A percentile compares a stretch with the other conserved stretches of the same genome.
Conservation (phyloP, 1,284 basidiomycete genomes). For the Boletus semigastroideus region DNA sequence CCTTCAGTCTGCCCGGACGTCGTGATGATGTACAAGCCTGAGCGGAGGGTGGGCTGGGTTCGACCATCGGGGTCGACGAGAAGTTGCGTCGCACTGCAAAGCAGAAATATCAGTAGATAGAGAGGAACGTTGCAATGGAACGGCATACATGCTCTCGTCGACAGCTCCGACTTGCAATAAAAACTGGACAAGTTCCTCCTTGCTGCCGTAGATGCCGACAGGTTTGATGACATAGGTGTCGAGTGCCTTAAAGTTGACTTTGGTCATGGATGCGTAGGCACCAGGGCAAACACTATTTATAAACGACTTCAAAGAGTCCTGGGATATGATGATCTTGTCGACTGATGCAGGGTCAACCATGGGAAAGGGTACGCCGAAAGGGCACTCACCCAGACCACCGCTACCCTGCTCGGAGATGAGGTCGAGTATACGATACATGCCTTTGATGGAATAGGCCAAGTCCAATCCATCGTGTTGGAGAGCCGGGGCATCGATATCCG, state of each 20-base stretch:
- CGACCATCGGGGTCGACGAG: constrained; percentile 20
- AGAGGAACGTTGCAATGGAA: accelerated
- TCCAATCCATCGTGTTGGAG: constrained; percentile 21
- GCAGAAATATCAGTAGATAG: background rate
- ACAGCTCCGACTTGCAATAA: constrained; percentile 37
- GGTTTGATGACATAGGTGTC: constrained; percentile 46
- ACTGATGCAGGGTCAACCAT: constrained; percentile 32
- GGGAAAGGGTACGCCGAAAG: background rate
- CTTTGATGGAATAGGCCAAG: constrained; percentile 34
- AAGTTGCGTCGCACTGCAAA: constrained; percentile 19
- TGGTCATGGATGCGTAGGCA: constrained; percentile 48
- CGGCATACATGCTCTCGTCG: constrained; percentile 38
- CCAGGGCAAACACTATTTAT: constrained; percentile 46
- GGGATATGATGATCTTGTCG: constrained; percentile 58
- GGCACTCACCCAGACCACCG: constrained; percentile 47
- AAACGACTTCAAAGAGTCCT: constrained; percentile 43
- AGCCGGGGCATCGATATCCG: constrained; percentile 16
- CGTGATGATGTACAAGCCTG: constrained; percentile 50
- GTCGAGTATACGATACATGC: constrained; percentile 53
- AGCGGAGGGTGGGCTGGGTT: constrained; percentile 39
- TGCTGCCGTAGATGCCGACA: constrained; percentile 57
- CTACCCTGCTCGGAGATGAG: too few species aligned
- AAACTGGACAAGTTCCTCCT: constrained; percentile 46
- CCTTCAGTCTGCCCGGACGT: constrained; percentile 4
- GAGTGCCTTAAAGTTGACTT: constrained; percentile 50